Base-by-base conservation (phyloP, 306 rosid species). In the Quercus alba region DNA sequence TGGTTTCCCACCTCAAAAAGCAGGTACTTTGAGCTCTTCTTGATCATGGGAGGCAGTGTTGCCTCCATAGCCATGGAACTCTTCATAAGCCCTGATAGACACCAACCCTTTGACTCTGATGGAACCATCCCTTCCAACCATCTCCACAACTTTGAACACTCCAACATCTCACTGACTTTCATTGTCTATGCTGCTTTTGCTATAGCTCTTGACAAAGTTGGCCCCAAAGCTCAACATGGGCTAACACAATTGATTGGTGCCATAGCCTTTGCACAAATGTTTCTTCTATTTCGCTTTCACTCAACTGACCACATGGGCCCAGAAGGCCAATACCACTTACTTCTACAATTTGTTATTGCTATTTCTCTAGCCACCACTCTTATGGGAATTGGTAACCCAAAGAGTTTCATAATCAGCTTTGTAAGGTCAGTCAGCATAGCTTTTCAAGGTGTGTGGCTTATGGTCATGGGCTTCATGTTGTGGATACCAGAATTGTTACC, bases 61-160 rank as follows among this genome's bases (percentile, higher is more conserved):
- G 89, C 88, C 58, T 89, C 91, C 57, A 54, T 94, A 7, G 83
- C 97, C 84, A 89, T 92, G 97, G 99, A 89, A 75, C 95, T 94
- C 72, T 87, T 94, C 90, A 86, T 93, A 0, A 85, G 90, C 21
- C 99, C 97, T 0, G 70, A 79, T 0, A 81, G 84, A 1, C 99
- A 93, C 89, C 97, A 90, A 1, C 98, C 97, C 0, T 78, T 94
- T 0, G 95, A 91, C 84, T 56, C 81, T 0, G 99, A 94, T 25
- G 91, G 94, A 3, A 88, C 91, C 76, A 94, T 94, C 41, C 97
- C 99, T 13, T 82, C 97, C 54, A 61, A 87, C 86, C 99, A 94
- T 74, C 97, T 94, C 63, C 97, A 90, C 62, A 92, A 90, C 83
- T 88, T 94, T 58, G 99, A 94, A 67, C 99, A 94, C 84, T 59